Conservation (phyloP, 768 basidiomycete species). For the Candolleomyces efflorescens region DNA sequence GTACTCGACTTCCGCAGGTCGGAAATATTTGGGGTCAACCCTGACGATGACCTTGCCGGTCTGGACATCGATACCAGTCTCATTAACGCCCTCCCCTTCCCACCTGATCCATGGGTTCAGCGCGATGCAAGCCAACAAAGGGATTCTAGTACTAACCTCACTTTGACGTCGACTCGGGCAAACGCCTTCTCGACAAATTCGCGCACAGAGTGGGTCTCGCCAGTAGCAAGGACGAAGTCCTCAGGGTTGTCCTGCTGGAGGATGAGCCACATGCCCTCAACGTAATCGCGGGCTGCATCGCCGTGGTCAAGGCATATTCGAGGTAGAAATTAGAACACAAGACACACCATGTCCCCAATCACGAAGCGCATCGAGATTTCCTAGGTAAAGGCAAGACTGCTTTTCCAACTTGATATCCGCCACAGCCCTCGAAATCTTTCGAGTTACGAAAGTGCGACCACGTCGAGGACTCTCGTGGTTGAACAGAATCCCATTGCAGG, state of each 20-base stretch:
- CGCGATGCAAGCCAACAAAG: not conserved
- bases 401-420: slow-evolving; percentile 91
- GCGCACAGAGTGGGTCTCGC: slow-evolving; percentile 92
- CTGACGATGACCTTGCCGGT: slow-evolving; percentile 73
- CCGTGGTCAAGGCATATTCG: not conserved
- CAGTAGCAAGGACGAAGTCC: slow-evolving; percentile 94
- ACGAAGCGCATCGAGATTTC: slow-evolving; percentile 91
- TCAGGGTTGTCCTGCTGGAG: slow-evolving; percentile 80
- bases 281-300: slow-evolving; percentile 72
- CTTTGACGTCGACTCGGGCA: slow-evolving; percentile 54
- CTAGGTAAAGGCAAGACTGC: slow-evolving; percentile 87
- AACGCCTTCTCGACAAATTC: slow-evolving; percentile 93
- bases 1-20: slow-evolving; percentile 92
- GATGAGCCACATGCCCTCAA: slow-evolving; percentile 98
- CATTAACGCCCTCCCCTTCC: slow-evolving; percentile 71
- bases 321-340: not conserved
- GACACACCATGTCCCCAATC: slow-evolving; percentile 94
- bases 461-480: slow-evolving; percentile 96
- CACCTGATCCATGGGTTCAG: slow-evolving; percentile 43
- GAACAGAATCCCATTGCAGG: slow-evolving; percentile 96
- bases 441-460: slow-evolving; percentile 92
- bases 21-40: slow-evolving; percentile 88
- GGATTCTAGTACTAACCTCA: slow-evolving; percentile 44
- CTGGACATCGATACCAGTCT: slow-evolving; percentile 70
- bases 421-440: slow-evolving; percentile 90